These are phyloP conservation scores for Dionaea muscipula DNA, from an alignment of 179 eudicot genomes.

Conservation along the genomic window DNA sequence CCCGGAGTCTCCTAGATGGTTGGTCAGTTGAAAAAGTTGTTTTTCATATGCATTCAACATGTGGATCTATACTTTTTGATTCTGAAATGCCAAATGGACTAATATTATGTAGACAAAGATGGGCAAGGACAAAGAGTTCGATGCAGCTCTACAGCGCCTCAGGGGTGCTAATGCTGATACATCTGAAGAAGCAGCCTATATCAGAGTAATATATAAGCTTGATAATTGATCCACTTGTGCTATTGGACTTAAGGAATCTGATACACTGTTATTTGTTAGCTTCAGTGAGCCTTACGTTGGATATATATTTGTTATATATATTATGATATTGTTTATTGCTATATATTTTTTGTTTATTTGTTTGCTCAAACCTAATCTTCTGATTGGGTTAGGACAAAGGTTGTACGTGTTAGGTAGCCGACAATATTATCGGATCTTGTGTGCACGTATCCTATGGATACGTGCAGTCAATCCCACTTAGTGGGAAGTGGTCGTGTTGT, in stretches of 20 bases:
- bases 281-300: too few relatives aligned
- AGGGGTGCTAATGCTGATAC: slow-evolving; percentile 33
- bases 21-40: slow-evolving; percentile 36
- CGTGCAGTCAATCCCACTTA: too few relatives aligned
- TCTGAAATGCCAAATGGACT: background rate
- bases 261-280: too few relatives aligned
- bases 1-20: slow-evolving; percentile 86
- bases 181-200: slow-evolving; percentile 35
- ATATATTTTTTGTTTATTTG: too few relatives aligned
- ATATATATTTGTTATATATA: too few relatives aligned
- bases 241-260: background rate
- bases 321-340: too few relatives aligned
- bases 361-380: too few relatives aligned
- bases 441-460: too few relatives aligned
- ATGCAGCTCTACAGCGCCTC: slow-evolving; percentile 31
- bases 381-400: too few relatives aligned
- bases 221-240: background rate
- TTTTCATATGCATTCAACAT: background rate
- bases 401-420: too few relatives aligned
- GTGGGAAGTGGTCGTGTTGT: too few relatives aligned
- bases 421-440: too few relatives aligned
- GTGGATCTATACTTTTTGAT: background rate
- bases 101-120: slow-evolving; percentile 31
- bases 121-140: slow-evolving; percentile 30
- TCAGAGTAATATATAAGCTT: slow-evolving; percentile 23